A percentile compares a stretch with the other conserved stretches of the same genome.
These are phyloP conservation scores for Vickermania spadyakhi DNA, from an alignment of 208 protist genomes.

Conservation along the genomic window DNA sequence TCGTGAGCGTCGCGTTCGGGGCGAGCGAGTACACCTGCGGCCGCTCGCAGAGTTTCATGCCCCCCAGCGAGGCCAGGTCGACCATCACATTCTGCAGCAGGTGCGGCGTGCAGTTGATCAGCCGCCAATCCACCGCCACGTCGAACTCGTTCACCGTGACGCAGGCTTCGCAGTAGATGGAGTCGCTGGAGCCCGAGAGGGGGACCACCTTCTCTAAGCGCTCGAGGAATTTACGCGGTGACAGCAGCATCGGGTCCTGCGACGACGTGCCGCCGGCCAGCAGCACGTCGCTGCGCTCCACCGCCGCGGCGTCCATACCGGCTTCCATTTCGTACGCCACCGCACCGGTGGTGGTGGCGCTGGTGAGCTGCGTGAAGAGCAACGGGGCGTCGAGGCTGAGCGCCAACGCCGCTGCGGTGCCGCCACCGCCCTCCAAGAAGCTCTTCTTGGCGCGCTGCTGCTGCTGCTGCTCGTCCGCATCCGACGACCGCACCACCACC, in stretches of 20 bases:
- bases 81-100: conserved; percentile 94
- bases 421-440: conserved; percentile 4
- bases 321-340: conserved; percentile 2
- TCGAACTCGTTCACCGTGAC: conserved; percentile 97
- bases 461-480: conserved; percentile 28
- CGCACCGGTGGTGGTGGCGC: conserved; percentile 7
- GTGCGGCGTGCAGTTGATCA: conserved; percentile 93
- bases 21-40: conserved; percentile 91
- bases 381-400: conserved; percentile 60
- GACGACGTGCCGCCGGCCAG: conserved; percentile 6
- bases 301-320: conserved; percentile 9
- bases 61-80: conserved; percentile 94
- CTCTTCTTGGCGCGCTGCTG: conserved; percentile 7
- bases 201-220: conserved; percentile 85
- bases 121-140: conserved; percentile 92
- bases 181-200: conserved; percentile 95
- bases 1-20: conserved; percentile 68
- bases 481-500: background rate
- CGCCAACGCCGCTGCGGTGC: background rate
- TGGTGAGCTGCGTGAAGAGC: conserved; percentile 64
- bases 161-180: conserved; percentile 96
- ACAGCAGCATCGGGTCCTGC: conserved; percentile 13
- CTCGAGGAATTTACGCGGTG: conserved; percentile 51
- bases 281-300: conserved; percentile 15
- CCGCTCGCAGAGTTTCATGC: conserved; percentile 96